Conservation (phyloP, 202 grass and related monocot genomes). For the Saccharum hybrid region DNA sequence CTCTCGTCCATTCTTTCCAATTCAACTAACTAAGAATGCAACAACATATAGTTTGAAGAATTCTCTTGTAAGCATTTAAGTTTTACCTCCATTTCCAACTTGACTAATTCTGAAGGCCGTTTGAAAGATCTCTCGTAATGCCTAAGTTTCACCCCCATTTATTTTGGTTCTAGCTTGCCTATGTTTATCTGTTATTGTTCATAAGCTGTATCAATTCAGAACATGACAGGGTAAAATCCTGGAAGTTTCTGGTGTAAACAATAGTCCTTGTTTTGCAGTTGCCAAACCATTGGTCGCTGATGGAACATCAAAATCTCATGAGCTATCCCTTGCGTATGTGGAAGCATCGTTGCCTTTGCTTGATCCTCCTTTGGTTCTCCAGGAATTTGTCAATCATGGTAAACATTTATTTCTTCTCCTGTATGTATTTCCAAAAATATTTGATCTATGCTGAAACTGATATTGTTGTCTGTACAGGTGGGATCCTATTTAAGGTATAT, state of each 20-base stretch:
- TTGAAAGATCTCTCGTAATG: background rate
- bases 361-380: conserved; percentile 89
- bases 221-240: background rate
- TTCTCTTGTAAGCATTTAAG: background rate
- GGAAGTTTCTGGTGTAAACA: conserved; percentile 25
- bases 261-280: conserved; percentile 57
- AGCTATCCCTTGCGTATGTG: conserved; percentile 78
- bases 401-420: conserved; percentile 9
- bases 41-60: background rate
- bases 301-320: conserved; percentile 84
- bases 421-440: background rate
- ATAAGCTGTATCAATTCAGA: background rate
- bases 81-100: background rate
- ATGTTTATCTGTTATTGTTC: background rate
- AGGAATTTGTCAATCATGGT: conserved; percentile 98
- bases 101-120: background rate
- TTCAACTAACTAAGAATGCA: background rate
- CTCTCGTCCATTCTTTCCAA: background rate
- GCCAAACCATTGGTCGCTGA: conserved; percentile 88
- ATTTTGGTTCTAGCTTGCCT: background rate
- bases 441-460: conserved; percentile 25
- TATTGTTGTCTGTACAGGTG: conserved; percentile 53
- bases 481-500: conserved; percentile 94
- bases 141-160: conserved; percentile 14
- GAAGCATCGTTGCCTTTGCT: conserved; percentile 73